Base-by-base conservation (phyloP, 495 filamentous ascomycete genomes). In the Penicillium soppii region DNA sequence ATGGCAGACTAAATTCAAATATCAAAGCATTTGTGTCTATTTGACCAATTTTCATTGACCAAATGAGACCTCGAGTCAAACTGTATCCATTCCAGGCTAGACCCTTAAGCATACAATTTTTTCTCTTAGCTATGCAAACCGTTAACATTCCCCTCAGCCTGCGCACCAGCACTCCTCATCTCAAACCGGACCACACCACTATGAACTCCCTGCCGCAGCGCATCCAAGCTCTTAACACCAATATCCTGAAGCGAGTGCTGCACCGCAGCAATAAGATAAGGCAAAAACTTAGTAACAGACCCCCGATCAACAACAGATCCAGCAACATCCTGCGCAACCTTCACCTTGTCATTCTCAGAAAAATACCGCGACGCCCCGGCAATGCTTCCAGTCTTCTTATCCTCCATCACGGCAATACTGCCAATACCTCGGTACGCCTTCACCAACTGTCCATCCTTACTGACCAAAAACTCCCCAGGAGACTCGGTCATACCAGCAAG, bases 391-490 rank as follows among this genome's bases (percentile, higher is more conserved):
- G 90, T 86, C 77, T 96, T 97, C 81, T 90, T 95, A 71, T 97
- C 92, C 71, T 99, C 95, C 94, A 99, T 99, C 46, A 92, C 94
- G 62, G 96, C 94, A 64, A 99, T 99, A 63, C 82, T 88, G 58
- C 94, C 94, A 95, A 99, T 99, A 41, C 94, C 94, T 70, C 94
- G 85, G 78, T 99, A 99, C 41, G 94, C 91, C 80, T 99, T 99
- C 69, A 97, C 92, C 23, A 99, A 84, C 80, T 97, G 90, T 21
- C 94, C 94, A 67, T 97, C 94, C 41, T 86, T 83, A 63, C 88
- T 91, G 52, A 99, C 89, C 62, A 92, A 97, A 59, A 96, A 99
- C 54, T 95, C 91, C 29, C 94, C 94, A 19, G 94, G 94, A 9
- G 91, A 96, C 73, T 99, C 94, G 41, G 95, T 96, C 40, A 92